These are phyloP conservation scores for Porpolomopsis calyptriformis DNA, from an alignment of 768 basidiomycete genomes.

Conservation along the genomic window DNA sequence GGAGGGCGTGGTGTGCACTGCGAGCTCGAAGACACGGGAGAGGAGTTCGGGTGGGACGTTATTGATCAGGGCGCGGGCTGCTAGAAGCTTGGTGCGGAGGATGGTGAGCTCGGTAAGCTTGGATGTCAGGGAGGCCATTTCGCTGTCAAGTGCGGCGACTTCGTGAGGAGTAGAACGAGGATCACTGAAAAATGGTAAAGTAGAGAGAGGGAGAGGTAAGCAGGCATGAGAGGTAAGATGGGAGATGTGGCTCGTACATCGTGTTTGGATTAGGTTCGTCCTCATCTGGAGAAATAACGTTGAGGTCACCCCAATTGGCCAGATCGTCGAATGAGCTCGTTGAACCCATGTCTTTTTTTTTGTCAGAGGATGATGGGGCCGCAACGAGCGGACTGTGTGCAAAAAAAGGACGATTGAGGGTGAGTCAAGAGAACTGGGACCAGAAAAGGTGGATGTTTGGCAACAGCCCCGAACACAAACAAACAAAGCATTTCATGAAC, in stretches of 20 bases:
- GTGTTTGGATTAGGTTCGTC: slow-evolving; percentile 1
- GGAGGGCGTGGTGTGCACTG: not conserved
- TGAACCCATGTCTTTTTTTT: not conserved
- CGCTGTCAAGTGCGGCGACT: not conserved
- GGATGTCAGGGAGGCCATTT: not conserved
- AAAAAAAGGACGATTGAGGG: too few relatives aligned
- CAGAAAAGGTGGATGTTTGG: too few relatives aligned
- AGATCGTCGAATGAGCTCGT: slow-evolving; percentile 1
- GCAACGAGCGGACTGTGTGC: too few relatives aligned
- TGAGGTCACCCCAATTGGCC: slow-evolving; percentile 1
- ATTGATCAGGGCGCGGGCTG: slow-evolving; percentile 3
- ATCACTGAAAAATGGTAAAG: slow-evolving; percentile 2
- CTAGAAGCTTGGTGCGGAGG: not conserved
- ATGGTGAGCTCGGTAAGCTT: not conserved
- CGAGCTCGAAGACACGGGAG: slow-evolving; percentile 5
- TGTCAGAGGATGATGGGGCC: not conserved
- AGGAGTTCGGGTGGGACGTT: slow-evolving; percentile 4
- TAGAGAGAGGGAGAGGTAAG: too few relatives aligned
- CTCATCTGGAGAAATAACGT: not conserved
- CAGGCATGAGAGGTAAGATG: too few relatives aligned
- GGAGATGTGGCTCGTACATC: too few relatives aligned
- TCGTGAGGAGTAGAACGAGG: slow-evolving; percentile 3
- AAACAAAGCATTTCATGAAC: not conserved
- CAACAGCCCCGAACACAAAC: not conserved
- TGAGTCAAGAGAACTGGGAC: too few relatives aligned